Percentiles rank a stretch among this genome's conserved stretches.
These are phyloP conservation scores for Daldinia caldariorum DNA, from an alignment of 495 filamentous ascomycete genomes.

Conservation along the genomic window DNA sequence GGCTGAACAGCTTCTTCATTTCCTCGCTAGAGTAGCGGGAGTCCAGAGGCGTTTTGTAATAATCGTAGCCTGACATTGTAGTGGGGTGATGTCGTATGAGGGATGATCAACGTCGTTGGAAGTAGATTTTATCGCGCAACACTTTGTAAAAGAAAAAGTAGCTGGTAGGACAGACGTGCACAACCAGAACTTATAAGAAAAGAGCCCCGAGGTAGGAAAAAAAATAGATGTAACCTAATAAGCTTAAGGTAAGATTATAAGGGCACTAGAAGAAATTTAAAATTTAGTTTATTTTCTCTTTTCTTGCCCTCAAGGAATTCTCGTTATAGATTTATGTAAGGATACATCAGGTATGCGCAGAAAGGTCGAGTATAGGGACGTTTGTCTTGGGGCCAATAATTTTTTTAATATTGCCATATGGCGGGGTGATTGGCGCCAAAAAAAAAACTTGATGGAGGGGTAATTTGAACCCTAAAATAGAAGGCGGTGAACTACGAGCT, in stretches of 20 bases:
- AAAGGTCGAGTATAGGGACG: not conserved
- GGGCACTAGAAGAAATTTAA: conserved; percentile 26
- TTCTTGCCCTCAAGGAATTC: not conserved
- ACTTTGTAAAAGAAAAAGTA: not conserved
- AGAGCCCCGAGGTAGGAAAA: conserved; percentile 19
- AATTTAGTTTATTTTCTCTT: conserved; percentile 1
- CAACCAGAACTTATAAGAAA: conserved; percentile 21
- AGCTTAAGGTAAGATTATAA: conserved; percentile 12
- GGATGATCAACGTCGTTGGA: conserved; percentile 8
- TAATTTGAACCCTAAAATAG: conserved; percentile 19
- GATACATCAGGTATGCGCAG: not conserved
- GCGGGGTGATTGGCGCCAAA: conserved; percentile 20
- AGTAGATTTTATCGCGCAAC: conserved; percentile 33
- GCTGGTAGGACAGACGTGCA: conserved; percentile 8
- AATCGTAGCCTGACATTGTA: conserved; percentile 32
- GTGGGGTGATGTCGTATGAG: not conserved
- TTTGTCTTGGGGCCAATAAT: conserved; percentile 17
- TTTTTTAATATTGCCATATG: conserved; percentile 32
- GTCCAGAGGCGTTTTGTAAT: conserved; percentile 72
- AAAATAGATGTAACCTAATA: conserved; percentile 23
- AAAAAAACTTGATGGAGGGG: conserved; percentile 36
- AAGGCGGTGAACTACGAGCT: conserved; percentile 17
- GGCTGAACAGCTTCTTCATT: conserved; percentile 74
- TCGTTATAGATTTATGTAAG: conserved; percentile 17
- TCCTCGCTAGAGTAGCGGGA: conserved; percentile 73